A percentile compares a stretch with the other conserved stretches of the same genome.
Conservation (phyloP, 176 grass and related monocot species). For the Oropetium thomaeum region DNA sequence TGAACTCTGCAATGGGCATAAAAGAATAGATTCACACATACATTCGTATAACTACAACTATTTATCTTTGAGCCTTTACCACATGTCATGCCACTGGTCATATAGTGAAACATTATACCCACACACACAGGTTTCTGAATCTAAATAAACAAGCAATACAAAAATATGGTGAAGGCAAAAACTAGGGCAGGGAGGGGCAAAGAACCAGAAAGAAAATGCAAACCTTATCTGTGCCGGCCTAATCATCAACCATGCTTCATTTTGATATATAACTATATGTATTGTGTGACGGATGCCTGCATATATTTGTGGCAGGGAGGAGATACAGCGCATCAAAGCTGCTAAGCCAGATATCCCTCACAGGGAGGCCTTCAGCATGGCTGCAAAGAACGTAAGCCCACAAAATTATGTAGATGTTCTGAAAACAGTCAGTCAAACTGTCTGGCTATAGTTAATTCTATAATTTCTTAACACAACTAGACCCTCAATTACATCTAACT, state of each 20-base stretch:
- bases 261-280: neutral
- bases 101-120: too few relatives aligned
- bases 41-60: too few relatives aligned
- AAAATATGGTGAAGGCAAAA: too few relatives aligned
- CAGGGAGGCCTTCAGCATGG: slow-evolving; percentile 98
- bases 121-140: too few relatives aligned
- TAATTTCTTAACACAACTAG: neutral
- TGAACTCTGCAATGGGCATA: too few relatives aligned
- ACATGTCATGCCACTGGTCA: neutral
- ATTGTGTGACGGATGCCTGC: neutral
- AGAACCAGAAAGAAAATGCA: neutral
- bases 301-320: slow-evolving; percentile 57
- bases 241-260: neutral
- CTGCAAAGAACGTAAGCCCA: slow-evolving; percentile 88
- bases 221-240: neutral
- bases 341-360: slow-evolving; percentile 91
- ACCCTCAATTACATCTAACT: too few relatives aligned
- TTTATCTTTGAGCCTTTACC: neutral
- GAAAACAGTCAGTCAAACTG: neutral
- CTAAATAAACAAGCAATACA: too few relatives aligned
- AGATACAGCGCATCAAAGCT: slow-evolving; percentile 98
- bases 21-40: neutral
- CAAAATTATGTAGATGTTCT: neutral
- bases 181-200: too few relatives aligned
- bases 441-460: too few relatives aligned